phyloP scores from a whole-genome alignment of 352 stramenopile genomes.

The Phytophthora ohioensis region DNA sequence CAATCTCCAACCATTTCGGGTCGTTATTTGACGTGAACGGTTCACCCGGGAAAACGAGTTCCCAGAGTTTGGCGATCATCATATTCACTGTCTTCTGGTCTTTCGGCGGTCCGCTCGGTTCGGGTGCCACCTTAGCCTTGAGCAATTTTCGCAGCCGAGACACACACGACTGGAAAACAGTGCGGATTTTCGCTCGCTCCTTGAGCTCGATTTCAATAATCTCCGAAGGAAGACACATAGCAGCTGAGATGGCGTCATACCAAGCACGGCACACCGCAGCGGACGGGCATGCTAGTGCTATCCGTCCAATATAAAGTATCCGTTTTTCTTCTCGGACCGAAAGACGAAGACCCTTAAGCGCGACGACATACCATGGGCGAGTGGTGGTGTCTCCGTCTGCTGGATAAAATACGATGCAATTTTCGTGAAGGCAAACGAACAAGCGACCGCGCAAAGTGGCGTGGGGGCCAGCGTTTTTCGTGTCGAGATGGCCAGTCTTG shows the following conservation, averaged over 20 bases:
- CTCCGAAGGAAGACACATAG: constrained; percentile 64
- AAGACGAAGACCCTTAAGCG: constrained; percentile 71
- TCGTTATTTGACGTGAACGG: constrained; percentile 79
- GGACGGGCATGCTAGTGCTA: constrained; percentile 66
- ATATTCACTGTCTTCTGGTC: constrained; percentile 81
- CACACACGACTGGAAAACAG: constrained; percentile 72
- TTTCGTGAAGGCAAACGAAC: constrained; percentile 83
- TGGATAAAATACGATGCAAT: constrained; percentile 82
- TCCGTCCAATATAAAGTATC: constrained; percentile 65
- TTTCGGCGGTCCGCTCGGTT: constrained; percentile 69
- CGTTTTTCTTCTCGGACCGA: constrained; percentile 74
- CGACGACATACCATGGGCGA: constrained; percentile 83
- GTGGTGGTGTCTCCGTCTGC: constrained; percentile 67
- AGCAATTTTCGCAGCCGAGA: constrained; percentile 76
- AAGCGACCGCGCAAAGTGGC: constrained; percentile 80
- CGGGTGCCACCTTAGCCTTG: constrained; percentile 82
- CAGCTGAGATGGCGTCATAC: constrained; percentile 77
- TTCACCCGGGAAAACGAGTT: constrained; percentile 66
- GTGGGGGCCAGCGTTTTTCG: constrained; percentile 79
- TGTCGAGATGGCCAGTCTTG: constrained; percentile 77
- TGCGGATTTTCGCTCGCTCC: constrained; percentile 77
- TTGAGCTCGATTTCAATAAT: constrained; percentile 85
- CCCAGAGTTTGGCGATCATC: constrained; percentile 82
- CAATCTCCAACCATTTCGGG: constrained; percentile 82
- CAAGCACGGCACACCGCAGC: constrained; percentile 65